Evolutionary conservation across 2,329 filamentous ascomycete genomes (phyloP), one percentile per base, ranked within the genome.

Genomic region (Fusarium annulatum): DNA sequence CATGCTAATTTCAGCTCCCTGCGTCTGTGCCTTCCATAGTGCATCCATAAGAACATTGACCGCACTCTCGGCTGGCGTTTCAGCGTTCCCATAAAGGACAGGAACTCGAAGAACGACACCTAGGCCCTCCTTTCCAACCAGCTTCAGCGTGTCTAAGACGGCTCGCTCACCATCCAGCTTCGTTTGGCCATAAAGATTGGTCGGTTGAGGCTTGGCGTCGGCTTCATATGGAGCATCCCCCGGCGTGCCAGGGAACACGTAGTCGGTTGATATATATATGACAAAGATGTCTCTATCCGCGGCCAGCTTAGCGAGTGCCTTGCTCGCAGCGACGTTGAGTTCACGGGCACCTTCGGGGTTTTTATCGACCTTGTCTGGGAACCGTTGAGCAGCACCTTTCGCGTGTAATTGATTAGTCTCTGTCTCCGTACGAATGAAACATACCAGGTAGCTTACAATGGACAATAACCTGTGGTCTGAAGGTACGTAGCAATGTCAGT

Each of bases 201-300:
- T 90, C 16, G 95, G 94, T 3, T 85, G 85, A 0, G 94, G 89
- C 15, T 84, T 78, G 3, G 91, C 88, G 67, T 90, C 86, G 2
- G 87, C 85, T 76, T 92, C 90, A 81, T 97, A 97, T 0, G 95
- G 95, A 9, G 95, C 95, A 62, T 97, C 92, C n/a, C 95, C 94
- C 4, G 87, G 88, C 42, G 84, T 86, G 21, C 93, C 93, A 0
- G 92, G 85, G 80, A 95, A 95, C 57, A 95, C 93, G 78, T 95
- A 95, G 82, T 95, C 93, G 53, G 93, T 95, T 14, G 92, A 94
- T 76, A 95, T 93, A 83, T 95, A 95, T 79, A 95, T 89, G 38
- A 94, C 84, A 56, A 94, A 81, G 60, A 90, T 88, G 45, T 83
- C 88, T 76, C 90, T 88, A 34, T 86, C 80, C 2, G 90, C 88